Base-by-base conservation (phyloP, 2,329 filamentous ascomycete genomes). In the Colletotrichum sp. region DNA sequence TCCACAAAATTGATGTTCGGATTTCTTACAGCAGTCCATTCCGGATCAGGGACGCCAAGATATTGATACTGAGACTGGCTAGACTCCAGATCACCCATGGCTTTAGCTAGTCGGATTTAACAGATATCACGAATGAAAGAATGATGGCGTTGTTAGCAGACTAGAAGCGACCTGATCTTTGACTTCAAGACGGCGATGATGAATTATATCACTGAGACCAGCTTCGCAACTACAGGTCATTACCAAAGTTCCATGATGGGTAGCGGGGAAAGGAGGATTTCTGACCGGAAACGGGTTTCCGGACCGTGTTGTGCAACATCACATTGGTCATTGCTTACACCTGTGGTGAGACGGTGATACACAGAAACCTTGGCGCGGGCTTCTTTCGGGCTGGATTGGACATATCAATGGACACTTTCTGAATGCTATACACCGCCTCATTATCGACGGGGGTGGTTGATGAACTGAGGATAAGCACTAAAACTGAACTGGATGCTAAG, bases 161-260 rank as follows among this genome's bases (percentile, higher is more conserved):
- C n/a, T 13, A 21, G 44, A 52, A 52, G 7, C 3, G 2, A 13
- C n/a, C 4, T 1, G 12, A 0, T 2, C 10, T 13, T 52, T 52
- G 1, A 2, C n/a, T 21, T 52, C 44, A 13, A 24, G 44, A 24
- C 0, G 44, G n/a, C 44, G n/a, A 24, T 5, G 6, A 21, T 21
- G n/a, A 21, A 52, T 21, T 52, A 52, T 52, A 52, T 21, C 6
- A 52, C n/a, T 13, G n/a, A 24, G 44, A 7, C 6, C 44, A 52
- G n/a, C n/a, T 52, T 5, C 5, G 2, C 44, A 24, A 13, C n/a
- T 21, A 2, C 12, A 52, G 44, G 44, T 1, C 44, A 52, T 13
- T 13, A 52, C 44, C 44, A 52, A 52, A 52, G 44, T 52, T 3
- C 44, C 44, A 21, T 52, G 6, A 52, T 7, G 44, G 21, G 44